Base-by-base conservation (phyloP, 306 rosid genomes). In the Pyrus betulifolia region DNA sequence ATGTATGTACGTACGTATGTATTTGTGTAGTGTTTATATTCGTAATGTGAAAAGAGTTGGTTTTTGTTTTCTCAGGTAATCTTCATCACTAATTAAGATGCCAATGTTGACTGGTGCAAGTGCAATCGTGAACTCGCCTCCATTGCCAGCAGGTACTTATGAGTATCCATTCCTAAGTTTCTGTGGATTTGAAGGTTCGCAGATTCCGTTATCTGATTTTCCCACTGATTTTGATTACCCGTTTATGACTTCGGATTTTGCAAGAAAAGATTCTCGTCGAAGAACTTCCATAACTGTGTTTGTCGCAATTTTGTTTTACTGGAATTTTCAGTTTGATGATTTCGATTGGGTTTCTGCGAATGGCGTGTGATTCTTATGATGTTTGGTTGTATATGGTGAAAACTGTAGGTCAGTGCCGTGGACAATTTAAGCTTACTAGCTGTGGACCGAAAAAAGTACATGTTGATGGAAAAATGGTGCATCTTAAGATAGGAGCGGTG, bases 131-230 rank as follows among this genome's bases (percentile, higher is more conserved):
- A 69, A 62, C 31, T 59, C 77, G 27, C 76, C 86, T 60, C 83
- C 70, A 72, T 68, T 80, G 38, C 82, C 87, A 63, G 77, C 88
- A 78, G 96, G 97, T 91, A 80, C 70, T 45, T 9, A 40, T 38
- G 22, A 21, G 42, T 73, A 57, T 81, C 68, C 11, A 25, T 67
- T 69, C 18, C 28, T 61, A 55, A 14, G 33, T 30, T 38, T 42
- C 65, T 8, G 59, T 80, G 38, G 69, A 60, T 76, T 64, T 64
- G 11, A 17, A 22, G 23, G 70, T 22, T 25, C 14, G 42, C 22
- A 38, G 28, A 5, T 15, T 21, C 30, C 64, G 28, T 33, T 6
- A 18, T 27, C 19, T 42, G 19, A 5, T 60, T 74, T 59, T 59
- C 13, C 18, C 42, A 8, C 23, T 3, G 4, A 14, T 11, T 33